Evolutionary conservation across 495 filamentous ascomycete genomes (phyloP), one percentile per base, ranked within the genome.

Genomic region (Haplographium delicatum): DNA sequence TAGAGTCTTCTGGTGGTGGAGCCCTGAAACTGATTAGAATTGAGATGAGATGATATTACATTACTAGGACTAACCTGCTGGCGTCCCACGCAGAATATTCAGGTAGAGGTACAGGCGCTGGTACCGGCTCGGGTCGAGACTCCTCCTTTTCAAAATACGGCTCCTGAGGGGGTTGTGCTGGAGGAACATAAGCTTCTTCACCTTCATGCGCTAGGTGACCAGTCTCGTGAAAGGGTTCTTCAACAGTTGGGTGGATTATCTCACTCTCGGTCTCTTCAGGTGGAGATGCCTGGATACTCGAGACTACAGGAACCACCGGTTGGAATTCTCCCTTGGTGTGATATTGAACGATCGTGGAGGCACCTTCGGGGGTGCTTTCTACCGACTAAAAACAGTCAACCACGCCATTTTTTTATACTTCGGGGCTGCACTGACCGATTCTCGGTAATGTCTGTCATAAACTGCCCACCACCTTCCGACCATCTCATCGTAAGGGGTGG

Each of bases 391-490:
- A n/a, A n/a, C n/a, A n/a, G n/a, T n/a, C n/a, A n/a, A n/a, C n/a
- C n/a, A n/a, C n/a, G n/a, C n/a, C n/a, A n/a, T n/a, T n/a, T n/a
- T n/a, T n/a, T n/a, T n/a, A n/a, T n/a, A n/a, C n/a, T n/a, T n/a
- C n/a, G n/a, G 23, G 25, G 11, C 13, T 47, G 7, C 28, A 72
- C 74, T 64, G 60, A 83, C 81, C 27, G 72, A 64, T 53, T 68
- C 66, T 45, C 75, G 72, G 62, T 88, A 90, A 68, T 97, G 89
- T 52, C 76, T 76, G 67, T 97, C 91, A 62, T 90, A 95, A 33
- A 95, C 82, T 19, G 86, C 80, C 89, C 89, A 96, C 91, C 93
- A 98, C 52, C 78, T 75, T 31, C 81, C 81, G 31, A 86, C 61
- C 67, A 96, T 81, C 64, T 94, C 82, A 62, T 89, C 82, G 60